These are phyloP conservation scores for Cyberlindnera americana DNA, from an alignment of 805 yeast species.

Conservation along the genomic window DNA sequence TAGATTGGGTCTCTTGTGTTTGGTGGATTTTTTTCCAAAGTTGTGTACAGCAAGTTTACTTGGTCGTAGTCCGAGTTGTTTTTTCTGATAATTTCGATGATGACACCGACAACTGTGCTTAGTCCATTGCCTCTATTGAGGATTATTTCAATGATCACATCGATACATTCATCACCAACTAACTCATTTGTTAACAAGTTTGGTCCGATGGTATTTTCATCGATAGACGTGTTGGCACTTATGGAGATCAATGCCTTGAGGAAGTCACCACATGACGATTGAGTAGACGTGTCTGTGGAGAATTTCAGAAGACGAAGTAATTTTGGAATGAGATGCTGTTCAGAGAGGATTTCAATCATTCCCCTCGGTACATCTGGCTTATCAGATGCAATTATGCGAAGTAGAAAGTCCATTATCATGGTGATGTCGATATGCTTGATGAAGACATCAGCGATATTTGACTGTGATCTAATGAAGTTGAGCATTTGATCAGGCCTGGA, in stretches of 20 bases:
- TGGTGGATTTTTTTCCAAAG: constrained; percentile 83
- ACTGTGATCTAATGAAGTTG: constrained; percentile 45
- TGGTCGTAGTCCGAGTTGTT: constrained; percentile 94
- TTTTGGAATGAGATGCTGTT: constrained; percentile 68
- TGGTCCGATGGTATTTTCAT: constrained; percentile 85
- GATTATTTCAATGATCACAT: constrained; percentile 66
- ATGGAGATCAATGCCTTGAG: constrained; percentile 89
- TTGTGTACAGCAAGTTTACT: constrained; percentile 70
- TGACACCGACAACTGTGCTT: constrained; percentile 86
- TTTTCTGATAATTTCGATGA: constrained; percentile 90
- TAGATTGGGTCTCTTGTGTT: constrained; percentile 86
- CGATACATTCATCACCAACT: constrained; percentile 63
- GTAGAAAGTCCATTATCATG: constrained; percentile 83
- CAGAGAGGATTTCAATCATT: constrained; percentile 70
- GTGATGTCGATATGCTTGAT: constrained; percentile 84
- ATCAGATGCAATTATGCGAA: constrained; percentile 88
- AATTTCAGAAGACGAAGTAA: constrained; percentile 69
- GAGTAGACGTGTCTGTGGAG: constrained; percentile 56
- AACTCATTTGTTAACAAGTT: constrained; percentile 85
- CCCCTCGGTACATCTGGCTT: constrained; percentile 88
- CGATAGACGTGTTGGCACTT: constrained; percentile 86
- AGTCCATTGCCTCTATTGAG: constrained; percentile 70
- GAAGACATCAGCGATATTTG: constrained; percentile 60
- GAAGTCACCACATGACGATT: constrained; percentile 92
- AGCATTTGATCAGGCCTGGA: constrained; percentile 70